Evolutionary conservation across 345 rosid species (phyloP).

Genomic region (Euclidium syriacum): DNA sequence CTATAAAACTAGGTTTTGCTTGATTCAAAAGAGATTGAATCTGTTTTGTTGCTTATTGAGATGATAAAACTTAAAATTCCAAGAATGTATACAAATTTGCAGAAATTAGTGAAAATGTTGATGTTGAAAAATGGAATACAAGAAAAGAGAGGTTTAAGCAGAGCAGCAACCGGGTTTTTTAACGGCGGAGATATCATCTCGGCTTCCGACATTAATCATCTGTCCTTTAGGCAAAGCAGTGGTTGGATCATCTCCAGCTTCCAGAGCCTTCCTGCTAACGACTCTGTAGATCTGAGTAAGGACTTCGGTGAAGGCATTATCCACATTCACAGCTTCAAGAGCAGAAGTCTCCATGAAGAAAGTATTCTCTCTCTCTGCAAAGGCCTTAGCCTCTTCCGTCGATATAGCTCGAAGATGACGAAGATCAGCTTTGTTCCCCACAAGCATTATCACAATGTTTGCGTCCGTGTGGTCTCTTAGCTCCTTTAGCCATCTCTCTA

Average conservation of each 20-base stretch:
- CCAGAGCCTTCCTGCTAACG: constrained; percentile 80
- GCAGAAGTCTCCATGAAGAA: constrained; percentile 92
- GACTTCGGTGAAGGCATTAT: constrained; percentile 77
- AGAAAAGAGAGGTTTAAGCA: constrained; percentile 23
- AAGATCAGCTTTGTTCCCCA: constrained; percentile 88
- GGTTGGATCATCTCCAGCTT: constrained; percentile 73
- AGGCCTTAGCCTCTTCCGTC: constrained; percentile 55
- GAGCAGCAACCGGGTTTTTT: constrained; percentile 81
- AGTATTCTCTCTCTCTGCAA: constrained; percentile 68
- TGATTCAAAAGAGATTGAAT: not conserved
- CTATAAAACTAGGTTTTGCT: not conserved
- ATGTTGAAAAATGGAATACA: not conserved
- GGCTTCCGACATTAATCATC: constrained; percentile 53
- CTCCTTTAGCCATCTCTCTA: constrained; percentile 89
- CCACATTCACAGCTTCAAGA: constrained; percentile 76
- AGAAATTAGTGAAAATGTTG: constrained; percentile 12
- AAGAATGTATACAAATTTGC: constrained; percentile 27
- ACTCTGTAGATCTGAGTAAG: constrained; percentile 70
- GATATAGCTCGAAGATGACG: constrained; percentile 82
- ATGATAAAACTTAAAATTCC: constrained; percentile 10
- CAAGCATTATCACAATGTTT: constrained; percentile 85
- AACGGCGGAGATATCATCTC: constrained; percentile 80
- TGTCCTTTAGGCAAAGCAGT: constrained; percentile 83
- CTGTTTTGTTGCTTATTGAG: not conserved
- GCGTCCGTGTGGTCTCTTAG: constrained; percentile 80